Base-by-base conservation (phyloP, 208 protist species). In the Endotrypanum monterogeii region DNA sequence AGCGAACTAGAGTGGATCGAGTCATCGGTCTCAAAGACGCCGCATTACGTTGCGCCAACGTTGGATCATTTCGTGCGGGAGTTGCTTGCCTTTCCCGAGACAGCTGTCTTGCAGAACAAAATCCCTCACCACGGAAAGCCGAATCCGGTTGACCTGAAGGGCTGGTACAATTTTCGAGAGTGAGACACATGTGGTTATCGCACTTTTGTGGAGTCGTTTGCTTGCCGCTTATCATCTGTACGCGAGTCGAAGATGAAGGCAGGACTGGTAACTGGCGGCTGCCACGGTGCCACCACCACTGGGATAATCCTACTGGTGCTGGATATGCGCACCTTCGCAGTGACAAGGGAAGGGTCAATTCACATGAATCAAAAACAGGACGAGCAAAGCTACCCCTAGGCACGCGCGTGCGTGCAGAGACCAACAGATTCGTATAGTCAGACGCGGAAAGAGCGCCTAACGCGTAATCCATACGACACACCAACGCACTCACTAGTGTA, bases 1-100 rank as follows among this genome's bases (percentile, higher is more conserved):
- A 66, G 52, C n/a, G 87, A 97, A 70, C 66, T 87, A 46, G 87
- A 92, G 71, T 95, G 90, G 89, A 68, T 94, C 14, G 88, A 93
- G 75, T 67, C 63, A 28, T 83, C 72, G 44, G 84, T 86, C 48
- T 76, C 79, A 23, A 84, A 82, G 63, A 87, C 85, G 28, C 90
- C 93, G 18, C 90, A 95, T 71, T 97, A 97, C 78, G 82, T 97
- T 1, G 87, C 89, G 4, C 93, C 93, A 8, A 94, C 90, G n/a
- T 66, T 95, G 35, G 90, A 95, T 69, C 93, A 97, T 76, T 97
- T 97, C 86, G 69, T 95, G 14, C 85, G 90, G 6, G 90, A 97
- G 71, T 74, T 94, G 56, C 79, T 95, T 30, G 87, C 89, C 16
- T 95, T 95, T 70, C 90, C 90, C 12, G 84, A 93, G 74, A 44